These are phyloP conservation scores for Exophiala oligosperma DNA, from an alignment of 2,329 filamentous ascomycete genomes.

Conservation along the genomic window DNA sequence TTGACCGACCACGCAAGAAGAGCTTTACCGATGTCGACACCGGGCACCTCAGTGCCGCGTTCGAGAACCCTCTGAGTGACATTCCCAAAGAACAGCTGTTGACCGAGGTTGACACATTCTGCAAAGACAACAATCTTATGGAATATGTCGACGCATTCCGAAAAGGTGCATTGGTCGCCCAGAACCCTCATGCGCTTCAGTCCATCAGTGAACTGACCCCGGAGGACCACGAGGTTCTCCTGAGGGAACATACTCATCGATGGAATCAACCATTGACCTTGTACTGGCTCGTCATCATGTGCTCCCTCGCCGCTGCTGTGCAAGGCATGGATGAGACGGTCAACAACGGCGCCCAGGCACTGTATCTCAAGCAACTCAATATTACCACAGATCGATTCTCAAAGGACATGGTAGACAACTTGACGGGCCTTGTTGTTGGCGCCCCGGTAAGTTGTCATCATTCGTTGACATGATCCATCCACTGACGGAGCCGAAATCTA, in stretches of 20 bases:
- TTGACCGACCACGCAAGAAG: constrained; percentile 7
- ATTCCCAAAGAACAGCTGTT: constrained; percentile 55
- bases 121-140: constrained; percentile 48
- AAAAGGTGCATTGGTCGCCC: constrained; percentile 54
- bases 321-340: constrained; percentile 55
- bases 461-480: not conserved
- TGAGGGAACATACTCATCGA: constrained; percentile 48
- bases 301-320: constrained; percentile 56
- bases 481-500: not conserved
- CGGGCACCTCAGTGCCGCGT: constrained; percentile 37
- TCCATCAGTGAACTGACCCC: constrained; percentile 48
- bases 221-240: constrained; percentile 43
- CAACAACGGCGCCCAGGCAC: constrained; percentile 47
- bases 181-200: constrained; percentile 51
- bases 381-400: constrained; percentile 29
- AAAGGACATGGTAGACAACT: constrained; percentile 33
- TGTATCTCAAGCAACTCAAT: constrained; percentile 23
- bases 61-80: constrained; percentile 57
- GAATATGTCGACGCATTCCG: constrained; percentile 51
- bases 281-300: constrained; percentile 49
- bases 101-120: constrained; percentile 56
- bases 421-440: constrained; percentile 46
- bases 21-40: constrained; percentile 16
- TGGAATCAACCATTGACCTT: constrained; percentile 53
- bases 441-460: constrained; percentile 33